phyloP scores from a whole-genome alignment of 768 basidiomycete genomes.

The Auriscalpium vulgare region DNA sequence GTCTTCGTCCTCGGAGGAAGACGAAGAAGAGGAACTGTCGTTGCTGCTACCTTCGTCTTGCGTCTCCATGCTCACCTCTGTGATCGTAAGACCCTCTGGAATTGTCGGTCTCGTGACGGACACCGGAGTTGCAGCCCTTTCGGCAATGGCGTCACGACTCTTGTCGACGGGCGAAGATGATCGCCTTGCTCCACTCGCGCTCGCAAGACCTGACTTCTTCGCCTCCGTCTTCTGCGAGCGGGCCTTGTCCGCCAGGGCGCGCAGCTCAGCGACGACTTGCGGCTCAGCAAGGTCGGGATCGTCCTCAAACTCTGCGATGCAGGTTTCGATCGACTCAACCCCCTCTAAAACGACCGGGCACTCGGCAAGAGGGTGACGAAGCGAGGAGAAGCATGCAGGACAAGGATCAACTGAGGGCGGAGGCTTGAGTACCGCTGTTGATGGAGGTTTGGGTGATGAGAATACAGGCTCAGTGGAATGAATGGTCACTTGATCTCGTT shows the following conservation, averaged over 20 bases:
- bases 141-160: neutral
- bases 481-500: neutral
- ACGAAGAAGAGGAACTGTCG: neutral
- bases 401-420: neutral
- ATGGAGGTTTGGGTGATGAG: too few relatives aligned
- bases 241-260: neutral
- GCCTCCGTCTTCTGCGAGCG: neutral
- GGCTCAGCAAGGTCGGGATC: neutral
- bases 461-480: too few relatives aligned
- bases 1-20: neutral
- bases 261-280: neutral
- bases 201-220: neutral
- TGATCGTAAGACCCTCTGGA: conserved; percentile 2
- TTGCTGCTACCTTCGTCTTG: conserved; percentile 12
- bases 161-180: neutral
- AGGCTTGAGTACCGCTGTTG: too few relatives aligned
- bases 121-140: neutral
- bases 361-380: neutral
- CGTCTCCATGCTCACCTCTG: conserved; percentile 8
- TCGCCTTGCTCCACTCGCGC: neutral
- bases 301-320: conserved; percentile 1
- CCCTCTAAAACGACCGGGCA: neutral
- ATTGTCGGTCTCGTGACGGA: neutral
- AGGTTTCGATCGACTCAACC: neutral
- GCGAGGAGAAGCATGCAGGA: neutral